Evolutionary conservation across 495 filamentous ascomycete species (phyloP).

Genomic region (Aspergillus sclerotiicarbonarius): DNA sequence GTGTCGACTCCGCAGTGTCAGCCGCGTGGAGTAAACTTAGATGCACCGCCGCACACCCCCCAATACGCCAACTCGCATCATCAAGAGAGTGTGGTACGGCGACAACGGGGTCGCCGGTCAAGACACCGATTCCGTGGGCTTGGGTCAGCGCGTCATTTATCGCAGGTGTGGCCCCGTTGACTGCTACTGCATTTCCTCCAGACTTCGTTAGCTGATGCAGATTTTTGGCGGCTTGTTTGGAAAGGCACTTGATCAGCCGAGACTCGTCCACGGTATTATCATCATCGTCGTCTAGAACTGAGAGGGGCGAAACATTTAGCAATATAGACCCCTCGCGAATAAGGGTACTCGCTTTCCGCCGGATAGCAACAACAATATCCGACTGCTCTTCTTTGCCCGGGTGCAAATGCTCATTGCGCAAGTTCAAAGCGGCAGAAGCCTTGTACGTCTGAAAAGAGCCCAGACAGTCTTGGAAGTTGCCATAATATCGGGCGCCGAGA

Average conservation of each 20-base stretch:
- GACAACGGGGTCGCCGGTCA: constrained; percentile 83
- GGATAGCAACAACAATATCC: constrained; percentile 85
- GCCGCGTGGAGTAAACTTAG: constrained; percentile 81
- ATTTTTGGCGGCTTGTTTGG: constrained; percentile 68
- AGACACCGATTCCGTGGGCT: constrained; percentile 71
- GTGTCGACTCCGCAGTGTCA: constrained; percentile 60
- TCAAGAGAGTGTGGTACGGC: constrained; percentile 78
- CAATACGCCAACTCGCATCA: constrained; percentile 88
- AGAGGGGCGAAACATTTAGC: constrained; percentile 76
- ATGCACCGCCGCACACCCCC: constrained; percentile 79
- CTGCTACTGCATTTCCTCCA: constrained; percentile 72
- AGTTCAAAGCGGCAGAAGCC: constrained; percentile 85
- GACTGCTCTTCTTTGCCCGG: constrained; percentile 89
- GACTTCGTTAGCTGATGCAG: constrained; percentile 69
- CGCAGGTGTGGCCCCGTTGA: constrained; percentile 84
- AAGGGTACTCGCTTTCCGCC: constrained; percentile 74
- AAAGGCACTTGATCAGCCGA: constrained; percentile 72
- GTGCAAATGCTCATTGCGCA: constrained; percentile 88
- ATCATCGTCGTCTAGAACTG: constrained; percentile 75
- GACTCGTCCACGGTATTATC: constrained; percentile 66
- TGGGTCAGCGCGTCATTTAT: constrained; percentile 84
- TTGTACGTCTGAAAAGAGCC: constrained; percentile 96
- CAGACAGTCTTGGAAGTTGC: constrained; percentile 94
- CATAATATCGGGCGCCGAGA: constrained; percentile 84
- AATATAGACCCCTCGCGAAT: constrained; percentile 80